These are phyloP conservation scores for Sequoia sempervirens DNA, from an alignment of 75 land plant species.

Conservation along the genomic window DNA sequence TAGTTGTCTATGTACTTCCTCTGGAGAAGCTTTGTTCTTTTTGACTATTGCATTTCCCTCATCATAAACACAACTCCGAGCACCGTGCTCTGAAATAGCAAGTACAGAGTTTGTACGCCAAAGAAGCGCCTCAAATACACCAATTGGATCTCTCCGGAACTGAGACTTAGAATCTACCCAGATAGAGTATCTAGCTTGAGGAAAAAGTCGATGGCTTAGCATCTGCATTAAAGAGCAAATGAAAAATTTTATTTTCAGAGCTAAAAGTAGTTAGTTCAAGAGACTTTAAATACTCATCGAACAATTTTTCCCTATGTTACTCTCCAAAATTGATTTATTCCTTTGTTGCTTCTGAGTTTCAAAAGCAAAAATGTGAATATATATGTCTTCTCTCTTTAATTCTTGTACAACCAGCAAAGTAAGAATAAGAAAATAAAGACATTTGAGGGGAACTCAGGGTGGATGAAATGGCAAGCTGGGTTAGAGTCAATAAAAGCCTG, in stretches of 20 bases:
- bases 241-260: neutral
- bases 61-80: conserved; percentile 89
- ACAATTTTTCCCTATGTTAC: neutral
- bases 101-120: conserved; percentile 73
- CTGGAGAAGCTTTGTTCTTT: conserved; percentile 93
- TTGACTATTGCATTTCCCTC: conserved; percentile 85
- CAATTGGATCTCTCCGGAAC: conserved; percentile 92
- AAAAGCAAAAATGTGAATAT: neutral
- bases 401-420: neutral
- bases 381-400: neutral
- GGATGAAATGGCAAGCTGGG: neutral
- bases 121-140: conserved; percentile 86
- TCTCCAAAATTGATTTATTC: neutral
- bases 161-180: conserved; percentile 99
- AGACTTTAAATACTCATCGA: neutral
- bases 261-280: neutral
- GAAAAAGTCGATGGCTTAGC: conserved; percentile 90
- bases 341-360: neutral
- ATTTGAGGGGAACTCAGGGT: neutral
- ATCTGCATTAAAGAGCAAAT: conserved; percentile 41
- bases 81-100: conserved; percentile 98
- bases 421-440: neutral
- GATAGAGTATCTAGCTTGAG: conserved; percentile 77
- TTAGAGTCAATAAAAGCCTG: neutral
- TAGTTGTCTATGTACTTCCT: conserved; percentile 84